Evolutionary conservation across 2,329 filamentous ascomycete genomes (phyloP).

Genomic region (Penicillium sp.): DNA sequence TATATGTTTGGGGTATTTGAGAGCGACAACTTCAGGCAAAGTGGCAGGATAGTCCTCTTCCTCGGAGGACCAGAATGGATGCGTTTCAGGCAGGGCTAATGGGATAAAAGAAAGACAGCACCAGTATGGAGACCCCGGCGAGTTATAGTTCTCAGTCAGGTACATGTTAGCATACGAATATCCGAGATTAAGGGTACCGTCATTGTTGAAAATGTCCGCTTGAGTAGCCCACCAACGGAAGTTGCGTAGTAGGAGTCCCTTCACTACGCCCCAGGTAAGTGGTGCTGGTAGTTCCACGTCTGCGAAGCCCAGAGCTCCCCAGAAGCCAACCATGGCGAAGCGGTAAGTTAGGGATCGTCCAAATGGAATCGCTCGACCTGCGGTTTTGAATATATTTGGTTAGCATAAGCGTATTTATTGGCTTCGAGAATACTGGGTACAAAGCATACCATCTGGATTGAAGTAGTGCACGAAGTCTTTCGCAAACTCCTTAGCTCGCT

Average conservation of each 20-base stretch:
- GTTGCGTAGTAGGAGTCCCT: conserved; percentile 74
- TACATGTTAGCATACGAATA: conserved; percentile 82
- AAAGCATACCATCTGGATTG: conserved; percentile 62
- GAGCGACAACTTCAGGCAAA: conserved; percentile 45
- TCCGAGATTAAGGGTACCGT: conserved; percentile 75
- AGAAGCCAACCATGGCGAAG: conserved; percentile 86
- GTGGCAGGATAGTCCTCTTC: conserved; percentile 59
- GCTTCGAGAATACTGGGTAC: neutral
- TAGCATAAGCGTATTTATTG: neutral
- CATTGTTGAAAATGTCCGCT: conserved; percentile 72
- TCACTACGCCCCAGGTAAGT: conserved; percentile 77
- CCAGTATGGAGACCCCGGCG: conserved; percentile 74
- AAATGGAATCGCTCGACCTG: conserved; percentile 71
- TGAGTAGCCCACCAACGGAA: conserved; percentile 81
- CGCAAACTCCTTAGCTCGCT: conserved; percentile 68
- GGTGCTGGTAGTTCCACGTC: conserved; percentile 73
- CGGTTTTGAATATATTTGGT: neutral
- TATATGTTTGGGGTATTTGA: conserved; percentile 75
- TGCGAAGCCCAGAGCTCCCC: conserved; percentile 76
- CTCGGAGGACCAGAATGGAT: conserved; percentile 74
- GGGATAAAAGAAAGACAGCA: conserved; percentile 78
- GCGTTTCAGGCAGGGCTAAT: conserved; percentile 68
- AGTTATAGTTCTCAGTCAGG: conserved; percentile 84
- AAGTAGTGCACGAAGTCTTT: conserved; percentile 77
- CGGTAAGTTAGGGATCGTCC: conserved; percentile 78